phyloP scores from a whole-genome alignment of 257 asterid species.

The Petunia secreta region DNA sequence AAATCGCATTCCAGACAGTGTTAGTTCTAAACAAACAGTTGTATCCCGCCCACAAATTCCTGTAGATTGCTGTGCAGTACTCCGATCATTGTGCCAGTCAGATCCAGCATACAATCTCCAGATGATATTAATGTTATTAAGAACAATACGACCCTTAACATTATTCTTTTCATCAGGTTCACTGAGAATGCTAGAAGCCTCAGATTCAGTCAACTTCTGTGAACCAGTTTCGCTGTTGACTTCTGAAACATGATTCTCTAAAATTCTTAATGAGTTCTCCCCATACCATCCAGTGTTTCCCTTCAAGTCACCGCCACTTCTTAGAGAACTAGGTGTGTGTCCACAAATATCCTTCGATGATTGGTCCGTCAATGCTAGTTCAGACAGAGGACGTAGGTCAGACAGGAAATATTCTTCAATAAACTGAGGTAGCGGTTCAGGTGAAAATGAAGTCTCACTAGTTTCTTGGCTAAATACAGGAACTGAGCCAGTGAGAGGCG shows the following conservation, averaged over 20 bases:
- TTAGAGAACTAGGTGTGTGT: slow-evolving; percentile 38
- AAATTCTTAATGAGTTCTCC: slow-evolving; percentile 54
- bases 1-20: slow-evolving; percentile 64
- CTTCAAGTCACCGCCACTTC: slow-evolving; percentile 41
- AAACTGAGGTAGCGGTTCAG: slow-evolving; percentile 55
- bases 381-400: slow-evolving; percentile 70
- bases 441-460: slow-evolving; percentile 42
- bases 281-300: slow-evolving; percentile 82
- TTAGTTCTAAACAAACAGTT: slow-evolving; percentile 65
- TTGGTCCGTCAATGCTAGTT: slow-evolving; percentile 43
- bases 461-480: slow-evolving; percentile 41
- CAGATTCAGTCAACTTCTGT: slow-evolving; percentile 38
- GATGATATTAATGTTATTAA: slow-evolving; percentile 73
- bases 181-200: slow-evolving; percentile 54
- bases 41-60: slow-evolving; percentile 59
- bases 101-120: slow-evolving; percentile 94
- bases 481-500: slow-evolving; percentile 31
- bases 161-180: slow-evolving; percentile 49
- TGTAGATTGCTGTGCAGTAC: slow-evolving; percentile 44
- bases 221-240: slow-evolving; percentile 42
- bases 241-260: slow-evolving; percentile 80
- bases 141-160: slow-evolving; percentile 63
- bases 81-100: slow-evolving; percentile 70
- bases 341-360: slow-evolving; percentile 43
- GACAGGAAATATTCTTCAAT: slow-evolving; percentile 91